phyloP scores from a whole-genome alignment of 441 rosid genomes.

The Gossypium aridum region DNA sequence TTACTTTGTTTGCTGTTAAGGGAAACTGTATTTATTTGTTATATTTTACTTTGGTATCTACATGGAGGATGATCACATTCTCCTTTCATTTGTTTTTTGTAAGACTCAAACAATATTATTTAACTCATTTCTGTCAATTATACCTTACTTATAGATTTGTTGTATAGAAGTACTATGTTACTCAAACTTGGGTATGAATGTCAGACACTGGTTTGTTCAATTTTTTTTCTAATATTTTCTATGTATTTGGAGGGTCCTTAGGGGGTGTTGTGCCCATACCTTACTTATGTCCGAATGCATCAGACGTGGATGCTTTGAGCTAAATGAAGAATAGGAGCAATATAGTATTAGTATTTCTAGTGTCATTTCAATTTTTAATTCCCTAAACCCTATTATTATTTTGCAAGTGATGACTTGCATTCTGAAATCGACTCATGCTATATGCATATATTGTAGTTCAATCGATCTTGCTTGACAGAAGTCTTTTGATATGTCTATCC shows the following conservation, averaged over 20 bases:
- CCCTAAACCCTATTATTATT: not conserved
- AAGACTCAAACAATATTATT: not conserved
- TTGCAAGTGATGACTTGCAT: not conserved
- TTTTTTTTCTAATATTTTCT: not conserved
- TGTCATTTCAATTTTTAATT: not conserved
- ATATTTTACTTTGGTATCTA: not conserved
- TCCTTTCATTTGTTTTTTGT: not conserved
- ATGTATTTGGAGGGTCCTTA: not conserved
- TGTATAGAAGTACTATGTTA: too few species aligned
- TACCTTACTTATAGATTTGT: too few species aligned
- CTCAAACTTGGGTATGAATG: not conserved
- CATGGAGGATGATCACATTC: not conserved
- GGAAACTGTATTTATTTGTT: not conserved
- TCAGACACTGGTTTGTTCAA: not conserved
- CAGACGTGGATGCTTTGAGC: not conserved
- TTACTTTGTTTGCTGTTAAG: not conserved
- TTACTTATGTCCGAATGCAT: not conserved
- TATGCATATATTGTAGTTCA: not conserved
- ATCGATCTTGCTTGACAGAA: slow-evolving; percentile 13
- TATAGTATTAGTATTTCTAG: not conserved
- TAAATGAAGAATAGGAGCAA: not conserved
- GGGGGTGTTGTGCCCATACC: not conserved
- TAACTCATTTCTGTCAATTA: not conserved
- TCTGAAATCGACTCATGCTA: not conserved
- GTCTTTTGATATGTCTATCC: slow-evolving; percentile 18